Percentiles rank a stretch among this genome's conserved stretches.
phyloP scores from a whole-genome alignment of 2,329 filamentous ascomycete species.

The Sordariomycetes sp. region DNA sequence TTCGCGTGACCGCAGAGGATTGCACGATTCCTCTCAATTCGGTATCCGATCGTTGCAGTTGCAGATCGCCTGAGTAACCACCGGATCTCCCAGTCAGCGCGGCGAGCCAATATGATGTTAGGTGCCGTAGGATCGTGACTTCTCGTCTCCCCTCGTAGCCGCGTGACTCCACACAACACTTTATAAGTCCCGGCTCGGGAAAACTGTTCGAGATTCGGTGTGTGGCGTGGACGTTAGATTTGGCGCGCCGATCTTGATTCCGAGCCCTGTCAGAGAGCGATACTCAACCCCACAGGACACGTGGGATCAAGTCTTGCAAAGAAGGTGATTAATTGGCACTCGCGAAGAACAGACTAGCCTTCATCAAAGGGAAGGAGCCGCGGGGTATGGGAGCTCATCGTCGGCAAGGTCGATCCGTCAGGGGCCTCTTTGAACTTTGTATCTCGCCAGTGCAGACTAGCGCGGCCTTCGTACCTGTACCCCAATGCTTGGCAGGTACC shows the following conservation, averaged over 20 bases:
- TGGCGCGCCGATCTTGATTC: background rate
- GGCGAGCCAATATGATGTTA: background rate
- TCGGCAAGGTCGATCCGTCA: too few relatives aligned
- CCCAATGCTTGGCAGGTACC: too few relatives aligned
- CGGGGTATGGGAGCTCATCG: too few relatives aligned
- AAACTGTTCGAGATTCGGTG: background rate
- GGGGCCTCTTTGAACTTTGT: too few relatives aligned
- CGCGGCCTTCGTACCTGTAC: too few relatives aligned
- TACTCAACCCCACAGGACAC: too few relatives aligned
- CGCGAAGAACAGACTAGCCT: too few relatives aligned
- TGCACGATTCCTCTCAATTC: background rate
- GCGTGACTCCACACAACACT: background rate
- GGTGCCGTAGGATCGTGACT: background rate
- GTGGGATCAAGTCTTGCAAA: too few relatives aligned
- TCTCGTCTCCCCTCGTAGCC: background rate
- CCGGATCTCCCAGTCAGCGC: background rate
- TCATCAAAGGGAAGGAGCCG: too few relatives aligned
- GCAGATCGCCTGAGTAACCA: background rate
- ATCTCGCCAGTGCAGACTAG: too few relatives aligned
- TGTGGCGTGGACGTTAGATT: background rate
- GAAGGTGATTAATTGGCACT: too few relatives aligned
- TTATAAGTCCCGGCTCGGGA: background rate
- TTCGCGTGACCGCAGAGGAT: background rate
- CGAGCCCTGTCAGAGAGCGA: too few relatives aligned
- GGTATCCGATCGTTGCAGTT: background rate